Evolutionary conservation across 192 early-diverging fungal genomes (phyloP).

Genomic region (Pilaira anomala): DNA sequence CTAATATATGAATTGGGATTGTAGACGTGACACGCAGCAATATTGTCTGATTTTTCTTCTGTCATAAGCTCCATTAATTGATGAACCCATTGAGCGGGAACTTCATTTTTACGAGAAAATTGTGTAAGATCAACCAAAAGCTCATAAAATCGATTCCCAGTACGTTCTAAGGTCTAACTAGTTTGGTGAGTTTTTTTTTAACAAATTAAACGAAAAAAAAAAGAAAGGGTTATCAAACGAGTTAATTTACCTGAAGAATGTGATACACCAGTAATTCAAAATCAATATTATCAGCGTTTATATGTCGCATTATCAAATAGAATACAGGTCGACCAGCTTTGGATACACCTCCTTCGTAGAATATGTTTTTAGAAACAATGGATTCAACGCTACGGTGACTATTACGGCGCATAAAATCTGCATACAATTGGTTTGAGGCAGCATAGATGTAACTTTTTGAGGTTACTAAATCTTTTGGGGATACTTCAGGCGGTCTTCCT

Average conservation of each 20-base stretch:
- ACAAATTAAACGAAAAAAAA: too few species aligned
- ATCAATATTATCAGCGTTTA: slow-evolving; percentile 61
- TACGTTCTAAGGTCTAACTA: slow-evolving; percentile 44
- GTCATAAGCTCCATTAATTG: slow-evolving; percentile 59
- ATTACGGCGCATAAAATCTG: slow-evolving; percentile 55
- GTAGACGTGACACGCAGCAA: slow-evolving; percentile 61
- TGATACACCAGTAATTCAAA: slow-evolving; percentile 67
- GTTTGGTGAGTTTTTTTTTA: neutral
- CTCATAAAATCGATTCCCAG: slow-evolving; percentile 55
- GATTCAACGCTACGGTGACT: slow-evolving; percentile 44
- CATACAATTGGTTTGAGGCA: slow-evolving; percentile 25
- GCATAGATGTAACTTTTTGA: slow-evolving; percentile 7
- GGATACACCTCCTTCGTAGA: slow-evolving; percentile 64
- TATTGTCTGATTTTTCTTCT: slow-evolving; percentile 43
- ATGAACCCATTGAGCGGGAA: slow-evolving; percentile 55
- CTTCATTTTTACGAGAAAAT: slow-evolving; percentile 64
- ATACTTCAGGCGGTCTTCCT: slow-evolving; percentile 59
- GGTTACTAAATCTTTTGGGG: neutral
- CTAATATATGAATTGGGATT: slow-evolving; percentile 64
- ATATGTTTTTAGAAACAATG: slow-evolving; percentile 53
- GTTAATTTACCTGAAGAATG: slow-evolving; percentile 39
- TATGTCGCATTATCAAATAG: slow-evolving; percentile 62
- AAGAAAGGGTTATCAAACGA: neutral
- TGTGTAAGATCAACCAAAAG: slow-evolving; percentile 67
- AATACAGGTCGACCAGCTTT: slow-evolving; percentile 66